A percentile compares a stretch with the other conserved stretches of the same genome.
Conservation (phyloP, 345 rosid species). For the Populus simonii region DNA sequence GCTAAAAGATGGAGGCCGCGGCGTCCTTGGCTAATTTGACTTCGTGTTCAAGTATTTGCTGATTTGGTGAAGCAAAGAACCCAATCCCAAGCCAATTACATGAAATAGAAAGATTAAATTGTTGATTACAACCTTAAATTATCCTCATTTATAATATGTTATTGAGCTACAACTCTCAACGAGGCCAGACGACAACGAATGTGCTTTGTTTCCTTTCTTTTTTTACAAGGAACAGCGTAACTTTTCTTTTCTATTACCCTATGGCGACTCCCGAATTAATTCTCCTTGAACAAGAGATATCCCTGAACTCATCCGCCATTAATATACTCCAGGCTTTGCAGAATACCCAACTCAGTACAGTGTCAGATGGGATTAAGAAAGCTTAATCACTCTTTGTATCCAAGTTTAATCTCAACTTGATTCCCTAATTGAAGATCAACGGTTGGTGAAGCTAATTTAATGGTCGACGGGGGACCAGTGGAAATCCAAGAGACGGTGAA, state of each 20-base stretch:
- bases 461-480: constrained; percentile 15
- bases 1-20: too few species aligned
- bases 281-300: too few species aligned
- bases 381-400: neutral
- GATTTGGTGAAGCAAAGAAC: neutral
- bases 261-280: too few species aligned
- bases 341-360: constrained; percentile 1
- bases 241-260: too few species aligned
- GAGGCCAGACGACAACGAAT: too few species aligned
- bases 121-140: neutral
- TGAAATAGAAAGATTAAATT: neutral
- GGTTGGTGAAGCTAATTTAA: neutral
- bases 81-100: neutral
- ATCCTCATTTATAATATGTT: neutral
- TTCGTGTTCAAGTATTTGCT: neutral
- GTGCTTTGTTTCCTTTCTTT: too few species aligned
- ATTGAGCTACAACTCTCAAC: too few species aligned
- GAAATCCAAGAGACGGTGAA: neutral
- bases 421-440: neutral
- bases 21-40: neutral
- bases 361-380: constrained; percentile 5
- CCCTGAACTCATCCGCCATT: too few species aligned
- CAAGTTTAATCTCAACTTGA: neutral
- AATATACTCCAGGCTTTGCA: neutral
- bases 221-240: too few species aligned